Percentiles rank a stretch among this genome's conserved stretches.
Conservation (phyloP, 345 rosid species). For the Acer campestre region DNA sequence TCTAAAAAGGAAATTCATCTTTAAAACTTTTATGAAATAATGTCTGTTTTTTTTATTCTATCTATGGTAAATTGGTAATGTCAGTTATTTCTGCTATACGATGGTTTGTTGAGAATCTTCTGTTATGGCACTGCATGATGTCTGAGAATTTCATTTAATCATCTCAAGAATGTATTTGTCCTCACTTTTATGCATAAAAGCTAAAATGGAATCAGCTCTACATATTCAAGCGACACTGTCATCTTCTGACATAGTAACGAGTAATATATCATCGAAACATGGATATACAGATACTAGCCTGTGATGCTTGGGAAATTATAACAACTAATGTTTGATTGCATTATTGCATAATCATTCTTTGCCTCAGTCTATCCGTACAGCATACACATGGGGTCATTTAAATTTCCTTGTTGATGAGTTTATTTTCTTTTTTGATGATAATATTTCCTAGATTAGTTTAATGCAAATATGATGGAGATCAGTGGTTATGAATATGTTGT, state of each 20-base stretch:
- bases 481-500: not conserved
- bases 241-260: not conserved
- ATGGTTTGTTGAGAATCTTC: not conserved
- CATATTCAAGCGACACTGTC: not conserved
- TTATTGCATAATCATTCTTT: not conserved
- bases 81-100: not conserved
- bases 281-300: not conserved
- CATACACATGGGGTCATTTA: not conserved
- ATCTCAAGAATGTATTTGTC: not conserved
- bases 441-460: not conserved
- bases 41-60: not conserved
- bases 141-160: not conserved
- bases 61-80: not conserved
- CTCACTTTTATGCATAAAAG: not conserved
- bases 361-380: not conserved
- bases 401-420: not conserved
- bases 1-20: not conserved
- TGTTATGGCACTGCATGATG: not conserved
- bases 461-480: not conserved
- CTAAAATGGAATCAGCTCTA: not conserved
- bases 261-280: not conserved
- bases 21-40: not conserved
- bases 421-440: not conserved
- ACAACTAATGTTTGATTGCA: slow-evolving; percentile 1
- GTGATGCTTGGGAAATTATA: not conserved